phyloP scores from a whole-genome alignment of 2,329 filamentous ascomycete species.

The Phaeomoniella chlamydospora region DNA sequence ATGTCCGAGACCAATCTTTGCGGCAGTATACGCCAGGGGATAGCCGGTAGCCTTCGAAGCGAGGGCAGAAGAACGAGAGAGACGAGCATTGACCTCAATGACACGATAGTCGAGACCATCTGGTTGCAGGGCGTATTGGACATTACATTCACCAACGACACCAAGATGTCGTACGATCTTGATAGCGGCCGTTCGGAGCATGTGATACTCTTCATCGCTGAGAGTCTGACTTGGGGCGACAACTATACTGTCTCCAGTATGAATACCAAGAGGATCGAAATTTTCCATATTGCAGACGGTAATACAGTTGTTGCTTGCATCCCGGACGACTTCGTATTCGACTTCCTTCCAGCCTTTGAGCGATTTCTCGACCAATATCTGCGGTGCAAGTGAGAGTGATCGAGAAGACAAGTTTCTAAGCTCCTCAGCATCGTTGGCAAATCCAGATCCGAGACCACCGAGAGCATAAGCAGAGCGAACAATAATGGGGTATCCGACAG shows the following conservation, averaged over 20 bases:
- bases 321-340: conserved; percentile 95
- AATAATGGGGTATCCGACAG: conserved; percentile 92
- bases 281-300: conserved; percentile 99
- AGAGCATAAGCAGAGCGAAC: conserved; percentile 94
- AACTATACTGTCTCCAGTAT: conserved; percentile 97
- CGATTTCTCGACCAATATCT: conserved; percentile 96
- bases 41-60: conserved; percentile 98
- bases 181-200: conserved; percentile 93
- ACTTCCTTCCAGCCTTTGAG: conserved; percentile 99
- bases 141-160: conserved; percentile 96
- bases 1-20: conserved; percentile 95
- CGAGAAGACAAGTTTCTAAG: conserved; percentile 84
- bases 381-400: conserved; percentile 82
- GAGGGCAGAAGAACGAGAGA: conserved; percentile 90
- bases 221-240: conserved; percentile 94
- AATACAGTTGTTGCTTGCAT: conserved; percentile 96
- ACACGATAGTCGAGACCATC: conserved; percentile 96
- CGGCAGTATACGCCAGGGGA: conserved; percentile 90
- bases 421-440: conserved; percentile 87
- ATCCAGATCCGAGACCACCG: conserved; percentile 89
- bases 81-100: conserved; percentile 97
- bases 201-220: conserved; percentile 97
- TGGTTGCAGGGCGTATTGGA: conserved; percentile 92
- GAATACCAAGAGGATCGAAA: conserved; percentile 93
- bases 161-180: conserved; percentile 96